phyloP scores from a whole-genome alignment of 2,329 filamentous ascomycete genomes.

The Coniochaeta prunicola region DNA sequence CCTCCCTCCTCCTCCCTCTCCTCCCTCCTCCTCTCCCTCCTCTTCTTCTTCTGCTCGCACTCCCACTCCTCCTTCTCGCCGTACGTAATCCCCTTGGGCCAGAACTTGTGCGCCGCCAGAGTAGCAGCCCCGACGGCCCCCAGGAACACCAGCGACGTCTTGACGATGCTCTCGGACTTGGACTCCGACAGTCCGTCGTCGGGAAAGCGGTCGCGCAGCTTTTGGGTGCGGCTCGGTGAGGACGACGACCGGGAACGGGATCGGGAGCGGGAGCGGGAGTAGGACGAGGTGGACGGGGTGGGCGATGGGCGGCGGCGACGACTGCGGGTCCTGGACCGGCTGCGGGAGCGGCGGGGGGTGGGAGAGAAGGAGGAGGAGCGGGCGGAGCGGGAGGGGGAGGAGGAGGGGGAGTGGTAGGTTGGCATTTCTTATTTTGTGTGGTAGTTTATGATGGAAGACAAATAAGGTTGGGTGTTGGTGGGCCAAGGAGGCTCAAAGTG shows the following conservation, averaged over 20 bases:
- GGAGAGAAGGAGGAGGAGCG: constrained; percentile 12
- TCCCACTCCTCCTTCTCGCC: constrained; percentile 31
- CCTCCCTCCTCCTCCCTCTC: constrained; percentile 1
- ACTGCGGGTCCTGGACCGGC: background rate
- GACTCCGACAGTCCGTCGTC: constrained; percentile 6
- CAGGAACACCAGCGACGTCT: constrained; percentile 28
- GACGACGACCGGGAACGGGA: constrained; percentile 3
- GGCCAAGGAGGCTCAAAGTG: background rate
- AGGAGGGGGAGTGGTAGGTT: constrained; percentile 12
- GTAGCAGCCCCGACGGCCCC: constrained; percentile 29
- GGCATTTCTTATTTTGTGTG: constrained; percentile 8
- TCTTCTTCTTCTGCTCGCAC: constrained; percentile 9
- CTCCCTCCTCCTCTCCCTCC: constrained; percentile 8
- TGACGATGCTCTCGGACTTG: constrained; percentile 16
- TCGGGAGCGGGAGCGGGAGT: constrained; percentile 8
- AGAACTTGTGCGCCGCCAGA: constrained; percentile 27
- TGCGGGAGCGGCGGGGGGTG: constrained; percentile 5
- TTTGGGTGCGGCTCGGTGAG: background rate
- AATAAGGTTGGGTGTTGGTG: background rate
- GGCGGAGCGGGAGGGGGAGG: constrained; percentile 6
- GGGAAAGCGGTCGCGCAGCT: background rate
- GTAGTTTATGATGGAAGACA: background rate
- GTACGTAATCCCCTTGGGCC: constrained; percentile 29
- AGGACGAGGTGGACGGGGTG: constrained; percentile 15
- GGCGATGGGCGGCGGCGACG: constrained; percentile 5